Base-by-base conservation (phyloP, 306 rosid species). In the Rosa chinensis region DNA sequence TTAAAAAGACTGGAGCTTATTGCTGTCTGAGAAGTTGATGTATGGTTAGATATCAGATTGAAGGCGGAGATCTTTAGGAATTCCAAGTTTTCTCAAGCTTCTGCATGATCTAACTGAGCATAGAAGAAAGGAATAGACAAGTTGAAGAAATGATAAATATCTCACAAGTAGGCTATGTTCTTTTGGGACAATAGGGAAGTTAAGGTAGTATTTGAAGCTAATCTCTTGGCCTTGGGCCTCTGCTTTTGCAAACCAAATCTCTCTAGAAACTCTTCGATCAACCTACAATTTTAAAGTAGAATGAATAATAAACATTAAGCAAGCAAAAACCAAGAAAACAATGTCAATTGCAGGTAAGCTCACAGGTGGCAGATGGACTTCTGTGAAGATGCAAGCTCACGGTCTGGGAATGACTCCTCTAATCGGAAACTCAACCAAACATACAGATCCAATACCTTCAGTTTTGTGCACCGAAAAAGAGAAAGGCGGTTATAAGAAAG, bases 341-440 rank as follows among this genome's bases (percentile, higher is more conserved):
- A 62, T 53, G 42, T 12, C 17, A 67, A 42, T 53, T 59, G 28
- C 14, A 76, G 43, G 74, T 14, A 77, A 80, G 82, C 97, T 78
- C 83, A 95, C 99, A 87, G 48, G 94, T 84, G 92, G 88, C 98
- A 95, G 80, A 93, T 83, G 66, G 89, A 87, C 85, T 89, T 95
- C 77, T 95, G 97, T 3, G 99, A 82, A 67, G 86, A 75, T 49
- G 98, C 97, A 52, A 93, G 74, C 85, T 86, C 88, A 0, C 80
- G 96, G 86, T 95, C 99, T 10, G 96, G 99, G 84, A 95, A 95
- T 49, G 98, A 89, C 14, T 91, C 95, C 71, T 92, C 98, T 85
- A 89, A 78, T 45, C 93, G 93, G 74, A 81, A 93, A 86, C 99
- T 95, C 94, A 95, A 25, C 42, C 42, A 39, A 5, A n/a, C n/a